Base-by-base conservation (phyloP, 805 yeast genomes). In the Candida koratica region DNA sequence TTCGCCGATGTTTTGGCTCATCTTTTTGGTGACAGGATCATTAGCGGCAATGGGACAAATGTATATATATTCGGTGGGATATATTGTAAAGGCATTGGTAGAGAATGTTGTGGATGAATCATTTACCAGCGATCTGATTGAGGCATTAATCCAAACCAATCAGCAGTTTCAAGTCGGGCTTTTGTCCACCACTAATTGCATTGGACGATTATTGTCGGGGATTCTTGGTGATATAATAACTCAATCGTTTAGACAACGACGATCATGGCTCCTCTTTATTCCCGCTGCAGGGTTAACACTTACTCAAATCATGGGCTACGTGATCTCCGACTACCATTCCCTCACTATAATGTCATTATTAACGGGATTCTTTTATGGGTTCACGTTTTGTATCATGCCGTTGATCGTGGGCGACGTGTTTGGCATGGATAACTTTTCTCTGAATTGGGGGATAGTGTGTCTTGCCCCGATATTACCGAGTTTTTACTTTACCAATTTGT, bases 81-180 rank as follows among this genome's bases (percentile, higher is more conserved):
- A 65, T 45, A 65, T 67, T 52, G 68, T 61, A n/a, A 61, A 63
- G 42, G 69, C 70, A 11, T 51, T 64, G 19, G 42, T 47, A 14
- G 48, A 49, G 10, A 36, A 42, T 23, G 44, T 42, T 22, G 24
- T 51, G 5, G 65, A 58, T 7, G 51, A 52, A 9, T 44, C 63
- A 32, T 26, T 48, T 22, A 22, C 39, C 1, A 36, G 28, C 4
- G 40, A 34, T 5, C 32, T 45, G n/a, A 43, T 59, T 4, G 65
- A 59, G 7, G 49, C 52, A 5, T 41, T 61, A 30, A 64, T 76
- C 20, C 82, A 74, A 48, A 56, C 58, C 29, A 68, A 75, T 38
- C 94, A 84, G 53, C 81, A 82, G 36, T 58, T 69, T 20, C 93
- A 84, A 55, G 94, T 84, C 10, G 79, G 85, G 2, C 50, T 81